Conservation (phyloP, 1,139 yeast species). For the Geotrichum europaeum region DNA sequence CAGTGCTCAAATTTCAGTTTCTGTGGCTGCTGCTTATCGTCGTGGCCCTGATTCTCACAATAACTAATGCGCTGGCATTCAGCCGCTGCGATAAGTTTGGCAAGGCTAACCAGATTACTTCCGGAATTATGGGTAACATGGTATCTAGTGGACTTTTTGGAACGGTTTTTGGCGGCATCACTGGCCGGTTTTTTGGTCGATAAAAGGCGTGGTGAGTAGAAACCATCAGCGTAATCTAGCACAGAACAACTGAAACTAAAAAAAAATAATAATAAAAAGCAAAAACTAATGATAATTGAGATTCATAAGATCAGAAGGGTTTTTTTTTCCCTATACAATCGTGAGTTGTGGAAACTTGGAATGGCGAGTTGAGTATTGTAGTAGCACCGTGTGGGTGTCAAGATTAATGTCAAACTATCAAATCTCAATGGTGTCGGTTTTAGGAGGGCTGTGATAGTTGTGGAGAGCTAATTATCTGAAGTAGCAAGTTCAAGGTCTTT, state of each 20-base stretch:
- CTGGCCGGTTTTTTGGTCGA: slow-evolving; percentile 15
- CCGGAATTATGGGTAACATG: slow-evolving; percentile 37
- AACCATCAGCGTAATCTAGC: background rate
- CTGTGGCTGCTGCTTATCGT: slow-evolving; percentile 55
- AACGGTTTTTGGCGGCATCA: slow-evolving; percentile 20
- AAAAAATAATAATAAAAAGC: background rate
- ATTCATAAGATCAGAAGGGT: background rate
- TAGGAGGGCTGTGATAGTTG: background rate
- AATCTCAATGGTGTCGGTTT: too few relatives aligned
- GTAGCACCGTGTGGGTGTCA: background rate
- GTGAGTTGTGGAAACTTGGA: background rate
- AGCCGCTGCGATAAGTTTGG: slow-evolving; percentile 88
- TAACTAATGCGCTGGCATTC: slow-evolving; percentile 83
- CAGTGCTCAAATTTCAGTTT: slow-evolving; percentile 70
- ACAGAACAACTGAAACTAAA: background rate
- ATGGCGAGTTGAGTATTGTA: background rate
- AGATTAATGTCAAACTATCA: too few relatives aligned
- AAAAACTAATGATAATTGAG: background rate
- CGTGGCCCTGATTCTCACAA: slow-evolving; percentile 63
- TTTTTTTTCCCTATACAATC: too few relatives aligned
- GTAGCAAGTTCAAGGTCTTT: background rate
- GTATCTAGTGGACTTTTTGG: slow-evolving; percentile 27
- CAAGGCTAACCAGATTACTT: slow-evolving; percentile 60
- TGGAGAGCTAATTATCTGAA: background rate
- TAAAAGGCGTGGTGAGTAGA: background rate